Base-by-base conservation (phyloP, 768 basidiomycete species). In the Psilocybe cyanescens region DNA sequence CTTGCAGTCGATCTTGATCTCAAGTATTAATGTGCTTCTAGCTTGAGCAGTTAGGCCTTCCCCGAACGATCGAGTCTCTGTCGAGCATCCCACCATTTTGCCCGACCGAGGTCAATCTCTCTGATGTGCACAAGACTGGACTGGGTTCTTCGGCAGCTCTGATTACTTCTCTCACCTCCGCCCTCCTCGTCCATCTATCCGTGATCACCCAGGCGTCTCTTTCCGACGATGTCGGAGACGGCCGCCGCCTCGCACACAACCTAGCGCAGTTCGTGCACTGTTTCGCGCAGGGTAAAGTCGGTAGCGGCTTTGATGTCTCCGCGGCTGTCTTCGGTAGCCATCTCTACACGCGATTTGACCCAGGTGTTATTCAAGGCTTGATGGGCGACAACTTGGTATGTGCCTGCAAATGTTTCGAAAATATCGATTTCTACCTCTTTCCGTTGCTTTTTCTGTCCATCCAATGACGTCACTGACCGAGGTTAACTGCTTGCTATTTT, bases 101-200 rank as follows among this genome's bases (percentile, higher is more conserved):
- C 33, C 79, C 82, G 28, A 88, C 92, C 14, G 84, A 87, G 58
- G 89, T 90, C 51, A 76, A 74, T 0, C 80, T 99, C 39, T 76
- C 82, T 0, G 78, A 92, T 53, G 96, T 97, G n/a, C 95, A 98
- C 83, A 99, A 99, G 78, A 99, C 97, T 0, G 97, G 97, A 8
- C 86, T 99, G 51, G 97, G 97, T 44, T 98, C 96, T 5, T 97
- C 95, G 2, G 97, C 97, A 4, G 95, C 97, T 0, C 84, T 99
- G 64, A 97, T 98, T 72, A 98, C 97, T 2, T 97, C 97, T 47
- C 86, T 99, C 61, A 91, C 95, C 54, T 88, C 93, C 47, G 89
- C 88, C 2, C 83, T 99, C 35, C 84, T 98, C 29, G 76, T 94
- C 29, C 93, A 94, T 68, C 81, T 94, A 62, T 75, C 78, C 37